phyloP scores from a whole-genome alignment of 1,284 basidiomycete genomes.

The Schizopora paradoxa region DNA sequence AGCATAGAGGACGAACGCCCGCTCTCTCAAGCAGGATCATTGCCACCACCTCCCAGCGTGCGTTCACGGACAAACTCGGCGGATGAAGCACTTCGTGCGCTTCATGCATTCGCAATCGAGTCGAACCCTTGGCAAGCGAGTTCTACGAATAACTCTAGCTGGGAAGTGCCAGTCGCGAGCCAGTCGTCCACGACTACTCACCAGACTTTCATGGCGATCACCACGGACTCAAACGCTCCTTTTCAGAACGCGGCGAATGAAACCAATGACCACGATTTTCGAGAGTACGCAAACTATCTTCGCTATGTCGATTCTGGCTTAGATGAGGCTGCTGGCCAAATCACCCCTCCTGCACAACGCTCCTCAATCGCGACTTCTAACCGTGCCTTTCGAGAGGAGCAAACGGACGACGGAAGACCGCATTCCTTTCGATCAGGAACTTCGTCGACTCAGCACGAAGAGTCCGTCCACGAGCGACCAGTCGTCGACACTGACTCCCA shows the following conservation, averaged over 20 bases:
- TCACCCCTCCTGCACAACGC: constrained; percentile 1
- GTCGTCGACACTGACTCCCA: constrained; percentile 5
- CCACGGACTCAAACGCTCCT: constrained; percentile 12
- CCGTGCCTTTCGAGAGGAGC: constrained; percentile 15
- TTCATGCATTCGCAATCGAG: constrained; percentile 15
- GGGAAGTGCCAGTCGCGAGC: constrained; percentile 1
- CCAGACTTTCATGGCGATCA: constrained; percentile 16
- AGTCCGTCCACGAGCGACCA: too few relatives aligned
- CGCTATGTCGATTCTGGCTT: constrained; percentile 12
- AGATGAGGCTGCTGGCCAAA: background rate
- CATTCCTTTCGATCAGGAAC: background rate
- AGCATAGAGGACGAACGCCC: background rate
- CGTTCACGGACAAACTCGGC: constrained; percentile 12
- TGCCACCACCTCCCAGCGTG: constrained; percentile 16
- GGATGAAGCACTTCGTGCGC: constrained; percentile 14
- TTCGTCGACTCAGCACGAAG: background rate
- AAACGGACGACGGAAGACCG: background rate
- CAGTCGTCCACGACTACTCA: constrained; percentile 11
- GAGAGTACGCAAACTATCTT: constrained; percentile 15
- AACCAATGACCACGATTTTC: constrained; percentile 15
- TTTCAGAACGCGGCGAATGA: constrained; percentile 10
- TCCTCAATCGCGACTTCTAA: too few relatives aligned
- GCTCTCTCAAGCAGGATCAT: background rate
- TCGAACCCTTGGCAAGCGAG: constrained; percentile 3
- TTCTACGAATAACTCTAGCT: too few relatives aligned